These are phyloP conservation scores for Aureoboletus auriporus DNA, from an alignment of 768 basidiomycete species.

Conservation along the genomic window DNA sequence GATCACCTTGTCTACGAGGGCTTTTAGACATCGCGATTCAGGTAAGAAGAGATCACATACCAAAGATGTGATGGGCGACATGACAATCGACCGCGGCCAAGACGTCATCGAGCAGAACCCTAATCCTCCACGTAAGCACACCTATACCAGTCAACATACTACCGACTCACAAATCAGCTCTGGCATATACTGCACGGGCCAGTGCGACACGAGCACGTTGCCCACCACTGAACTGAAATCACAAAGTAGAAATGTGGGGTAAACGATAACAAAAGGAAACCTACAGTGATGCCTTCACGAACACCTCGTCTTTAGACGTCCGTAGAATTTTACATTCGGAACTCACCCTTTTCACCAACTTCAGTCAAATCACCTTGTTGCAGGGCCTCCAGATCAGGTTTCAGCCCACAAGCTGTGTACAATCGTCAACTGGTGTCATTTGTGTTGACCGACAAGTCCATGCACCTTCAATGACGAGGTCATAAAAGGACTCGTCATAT, in stretches of 20 bases:
- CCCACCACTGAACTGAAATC: too few relatives aligned
- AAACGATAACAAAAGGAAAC: constrained; percentile 15
- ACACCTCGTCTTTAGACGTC: background rate
- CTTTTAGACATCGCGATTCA: constrained; percentile 36
- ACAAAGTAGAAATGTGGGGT: constrained; percentile 13
- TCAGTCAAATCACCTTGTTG: constrained; percentile 81
- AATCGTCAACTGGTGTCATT: background rate
- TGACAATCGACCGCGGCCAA: constrained; percentile 85
- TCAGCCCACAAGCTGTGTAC: constrained; percentile 72
- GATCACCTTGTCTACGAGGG: constrained; percentile 67
- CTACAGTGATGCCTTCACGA: constrained; percentile 52
- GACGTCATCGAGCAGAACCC: constrained; percentile 84
- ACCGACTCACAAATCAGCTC: too few relatives aligned
- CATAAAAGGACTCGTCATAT: constrained; percentile 83
- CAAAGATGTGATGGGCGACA: constrained; percentile 82
- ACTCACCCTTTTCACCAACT: constrained; percentile 77
- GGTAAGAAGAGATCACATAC: constrained; percentile 32
- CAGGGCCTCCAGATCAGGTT: constrained; percentile 74
- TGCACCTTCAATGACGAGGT: constrained; percentile 73
- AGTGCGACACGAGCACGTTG: too few relatives aligned
- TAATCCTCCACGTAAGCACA: constrained; percentile 20
- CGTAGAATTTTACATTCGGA: too few relatives aligned
- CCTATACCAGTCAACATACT: constrained; percentile 38
- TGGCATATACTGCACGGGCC: too few relatives aligned
- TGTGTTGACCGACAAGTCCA: background rate